Base-by-base conservation (phyloP, 768 basidiomycete species). In the Rossbeevera mucosa region DNA sequence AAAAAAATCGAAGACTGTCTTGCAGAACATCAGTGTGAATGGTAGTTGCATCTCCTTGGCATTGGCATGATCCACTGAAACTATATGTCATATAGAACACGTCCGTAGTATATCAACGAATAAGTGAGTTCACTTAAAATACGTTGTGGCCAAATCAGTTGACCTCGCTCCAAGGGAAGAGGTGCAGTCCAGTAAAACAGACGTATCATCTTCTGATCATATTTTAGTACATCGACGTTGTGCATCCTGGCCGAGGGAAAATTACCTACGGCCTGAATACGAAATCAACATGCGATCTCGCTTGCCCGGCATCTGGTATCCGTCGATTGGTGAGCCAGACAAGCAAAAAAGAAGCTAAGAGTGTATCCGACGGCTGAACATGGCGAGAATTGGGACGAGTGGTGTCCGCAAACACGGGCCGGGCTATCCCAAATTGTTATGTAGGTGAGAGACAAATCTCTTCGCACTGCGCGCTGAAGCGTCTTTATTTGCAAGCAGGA, bases 381-480 rank as follows among this genome's bases (percentile, higher is more conserved):
- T 22, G 13, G 18, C 41, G 22, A 36, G 24, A 16, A 30, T 45
- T 38, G 38, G 41, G 9, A 0, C 25, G 41, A 52, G 61, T 56
- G 47, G 58, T 47, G 41, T 48, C 31, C 7, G 6, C 31, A 16
- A 51, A 33, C 33, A 42, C 7, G 18, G 11, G n/a, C n/a, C n/a
- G 36, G 16, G 7, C 4, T 21, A 2, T 6, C 16, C 3, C 28
- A 36, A 18, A 36, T 28, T 20, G 16, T 11, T 46, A 18, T 25
- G 22, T 12, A 62, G 61, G 50, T 46, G 22, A 59, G 61, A 50
- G 50, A n/a, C 13, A 50, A 0, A n/a, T 30, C 3, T 43, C 46
- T 46, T 31, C 0, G n/a, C 25, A 29, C 7, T 49, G 14, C 1
- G 16, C 13, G 4, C 36, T 26, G 28, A 25, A 2, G 26, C 20